A percentile compares a stretch with the other conserved stretches of the same genome.
Evolutionary conservation across 129 eudicot species (phyloP).

Genomic region (Chrysanthemum lavandulifolium): DNA sequence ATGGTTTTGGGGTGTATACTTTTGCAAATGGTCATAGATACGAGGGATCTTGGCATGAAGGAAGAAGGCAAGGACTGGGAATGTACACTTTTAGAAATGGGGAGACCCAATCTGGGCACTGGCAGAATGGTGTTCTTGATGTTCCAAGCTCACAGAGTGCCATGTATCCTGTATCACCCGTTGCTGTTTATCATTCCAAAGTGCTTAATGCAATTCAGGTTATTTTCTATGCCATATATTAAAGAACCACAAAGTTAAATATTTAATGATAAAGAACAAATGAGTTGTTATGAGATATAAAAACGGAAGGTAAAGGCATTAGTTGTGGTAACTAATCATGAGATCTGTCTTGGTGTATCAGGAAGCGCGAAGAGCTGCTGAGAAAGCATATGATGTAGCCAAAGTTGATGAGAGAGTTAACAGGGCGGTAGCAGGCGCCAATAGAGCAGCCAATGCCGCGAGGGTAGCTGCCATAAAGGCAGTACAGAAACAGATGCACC

Average conservation of each 20-base stretch:
- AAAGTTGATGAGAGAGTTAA: slow-evolving; percentile 97
- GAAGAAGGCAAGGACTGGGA: slow-evolving; percentile 94
- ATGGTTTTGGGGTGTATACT: slow-evolving; percentile 90
- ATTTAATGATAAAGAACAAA: neutral
- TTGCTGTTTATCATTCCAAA: slow-evolving; percentile 89
- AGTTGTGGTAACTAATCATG: neutral
- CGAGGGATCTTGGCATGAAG: slow-evolving; percentile 99
- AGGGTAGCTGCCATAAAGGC: slow-evolving; percentile 96
- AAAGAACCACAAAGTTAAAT: neutral
- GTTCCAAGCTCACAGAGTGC: slow-evolving; percentile 81
- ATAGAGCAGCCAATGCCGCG: slow-evolving; percentile 91
- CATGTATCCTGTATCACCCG: slow-evolving; percentile 73
- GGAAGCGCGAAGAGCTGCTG: slow-evolving; percentile 96
- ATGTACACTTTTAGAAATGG: slow-evolving; percentile 91
- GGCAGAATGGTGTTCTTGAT: slow-evolving; percentile 92
- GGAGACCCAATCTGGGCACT: slow-evolving; percentile 94
- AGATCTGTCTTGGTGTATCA: slow-evolving; percentile 21
- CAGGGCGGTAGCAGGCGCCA: slow-evolving; percentile 89
- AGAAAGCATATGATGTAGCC: slow-evolving; percentile 79
- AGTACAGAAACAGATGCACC: slow-evolving; percentile 91
- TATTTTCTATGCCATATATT: neutral
- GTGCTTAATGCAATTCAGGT: slow-evolving; percentile 95
- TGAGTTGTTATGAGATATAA: no score
- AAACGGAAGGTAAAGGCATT: neutral
- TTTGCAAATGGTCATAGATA: slow-evolving; percentile 93